Percentiles rank a stretch among this genome's conserved stretches.
Conservation (phyloP, 2,329 filamentous ascomycete genomes). For the Fusarium sp. region DNA sequence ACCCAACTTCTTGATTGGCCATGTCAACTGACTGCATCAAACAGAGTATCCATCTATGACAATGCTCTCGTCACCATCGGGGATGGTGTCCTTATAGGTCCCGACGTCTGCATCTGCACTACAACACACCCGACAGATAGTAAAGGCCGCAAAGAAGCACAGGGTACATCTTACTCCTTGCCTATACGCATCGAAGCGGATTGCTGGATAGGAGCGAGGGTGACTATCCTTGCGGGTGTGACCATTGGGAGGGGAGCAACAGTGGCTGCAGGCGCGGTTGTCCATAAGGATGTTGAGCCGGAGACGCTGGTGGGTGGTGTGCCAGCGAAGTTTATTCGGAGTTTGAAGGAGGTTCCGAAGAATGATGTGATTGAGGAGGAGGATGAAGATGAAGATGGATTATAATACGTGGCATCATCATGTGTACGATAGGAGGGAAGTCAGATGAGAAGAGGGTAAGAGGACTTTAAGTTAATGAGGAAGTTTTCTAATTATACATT, state of each 20-base stretch:
- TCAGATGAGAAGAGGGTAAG: background rate
- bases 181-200: slow-evolving; percentile 21
- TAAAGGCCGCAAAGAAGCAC: background rate
- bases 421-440: background rate
- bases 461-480: background rate
- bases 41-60: slow-evolving; percentile 8
- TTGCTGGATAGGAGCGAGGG: slow-evolving; percentile 21
- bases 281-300: slow-evolving; percentile 15
- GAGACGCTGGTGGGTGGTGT: slow-evolving; percentile 26
- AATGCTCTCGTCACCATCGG: slow-evolving; percentile 22
- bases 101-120: slow-evolving; percentile 19
- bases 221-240: slow-evolving; percentile 11
- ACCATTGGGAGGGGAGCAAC: slow-evolving; percentile 17
- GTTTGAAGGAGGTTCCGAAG: slow-evolving; percentile 6
- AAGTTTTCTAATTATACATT: background rate
- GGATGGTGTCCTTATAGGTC: slow-evolving; percentile 5
- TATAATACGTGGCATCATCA: background rate
- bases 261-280: slow-evolving; percentile 21
- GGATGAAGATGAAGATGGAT: background rate
- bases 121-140: slow-evolving; percentile 6
- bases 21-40: background rate
- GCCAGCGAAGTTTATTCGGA: slow-evolving; percentile 14
- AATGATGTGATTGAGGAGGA: background rate
- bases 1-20: fast-evolving
- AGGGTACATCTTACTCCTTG: slow-evolving; percentile 16